Evolutionary conservation across 75 land plant species (phyloP).

Genomic region (Azolla pinnata): DNA sequence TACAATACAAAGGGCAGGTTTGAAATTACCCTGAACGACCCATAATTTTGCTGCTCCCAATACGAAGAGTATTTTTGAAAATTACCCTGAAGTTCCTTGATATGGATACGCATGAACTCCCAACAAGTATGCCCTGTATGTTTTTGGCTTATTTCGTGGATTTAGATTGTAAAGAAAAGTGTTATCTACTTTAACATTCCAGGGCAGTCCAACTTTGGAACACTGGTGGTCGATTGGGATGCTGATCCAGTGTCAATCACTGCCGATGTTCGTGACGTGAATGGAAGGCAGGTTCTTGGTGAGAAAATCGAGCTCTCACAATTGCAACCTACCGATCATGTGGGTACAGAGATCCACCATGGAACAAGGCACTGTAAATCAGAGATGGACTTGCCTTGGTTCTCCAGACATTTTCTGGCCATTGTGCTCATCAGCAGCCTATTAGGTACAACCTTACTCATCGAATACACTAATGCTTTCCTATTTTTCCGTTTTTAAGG

Average conservation of each 20-base stretch:
- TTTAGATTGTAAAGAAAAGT: neutral
- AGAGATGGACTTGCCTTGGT: constrained; percentile 60
- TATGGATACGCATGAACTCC: no score
- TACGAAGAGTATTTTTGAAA: no score
- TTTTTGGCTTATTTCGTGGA: no score
- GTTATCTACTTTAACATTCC: constrained; percentile 4
- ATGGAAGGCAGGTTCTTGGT: constrained; percentile 42
- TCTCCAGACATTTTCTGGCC: constrained; percentile 39
- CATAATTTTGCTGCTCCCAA: no score
- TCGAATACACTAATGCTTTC: no score
- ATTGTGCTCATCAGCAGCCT: constrained; percentile 22
- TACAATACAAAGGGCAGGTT: no score
- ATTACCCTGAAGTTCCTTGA: no score
- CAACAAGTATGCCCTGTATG: no score
- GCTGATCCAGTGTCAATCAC: constrained; percentile 42
- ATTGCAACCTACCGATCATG: constrained; percentile 21
- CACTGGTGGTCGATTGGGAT: constrained; percentile 69
- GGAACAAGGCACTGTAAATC: constrained; percentile 46
- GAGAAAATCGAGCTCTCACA: constrained; percentile 37
- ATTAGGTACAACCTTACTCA: no score
- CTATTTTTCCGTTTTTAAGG: no score
- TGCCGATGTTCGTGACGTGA: constrained; percentile 43
- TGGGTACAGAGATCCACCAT: neutral
- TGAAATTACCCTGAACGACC: no score
- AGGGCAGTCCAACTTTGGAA: constrained; percentile 76